Conservation (phyloP, 805 yeast genomes). For the Wickerhamiella occidentalis region DNA sequence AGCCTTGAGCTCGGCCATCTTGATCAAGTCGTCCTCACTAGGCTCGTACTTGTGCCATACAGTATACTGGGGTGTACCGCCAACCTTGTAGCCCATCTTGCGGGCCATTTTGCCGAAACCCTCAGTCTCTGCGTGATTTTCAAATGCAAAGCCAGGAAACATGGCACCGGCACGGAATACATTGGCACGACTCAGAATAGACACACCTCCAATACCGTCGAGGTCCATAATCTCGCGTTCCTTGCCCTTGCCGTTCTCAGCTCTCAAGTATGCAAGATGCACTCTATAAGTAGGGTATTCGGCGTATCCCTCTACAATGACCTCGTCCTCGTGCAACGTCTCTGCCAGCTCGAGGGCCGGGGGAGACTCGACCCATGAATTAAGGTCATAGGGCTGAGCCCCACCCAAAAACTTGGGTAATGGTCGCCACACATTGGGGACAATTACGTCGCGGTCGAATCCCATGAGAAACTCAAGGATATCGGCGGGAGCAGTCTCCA, state of each 20-base stretch:
- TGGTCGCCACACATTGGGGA: conserved; percentile 98
- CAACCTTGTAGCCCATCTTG: conserved; percentile 75
- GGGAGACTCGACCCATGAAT: conserved; percentile 89
- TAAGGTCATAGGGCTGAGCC: conserved; percentile 91
- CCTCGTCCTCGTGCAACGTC: conserved; percentile 78
- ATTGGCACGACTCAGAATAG: conserved; percentile 73
- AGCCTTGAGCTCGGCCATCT: conserved; percentile 34
- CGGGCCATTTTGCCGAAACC: conserved; percentile 88
- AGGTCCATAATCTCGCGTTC: conserved; percentile 63
- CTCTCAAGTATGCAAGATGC: conserved; percentile 86
- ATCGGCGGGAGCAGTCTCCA: conserved; percentile 80
- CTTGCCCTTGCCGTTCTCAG: conserved; percentile 81
- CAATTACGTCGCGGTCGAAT: conserved; percentile 83
- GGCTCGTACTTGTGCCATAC: conserved; percentile 98
- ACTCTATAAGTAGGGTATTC: conserved; percentile 98
- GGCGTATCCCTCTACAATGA: conserved; percentile 92
- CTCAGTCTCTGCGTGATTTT: conserved; percentile 95
- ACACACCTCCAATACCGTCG: conserved; percentile 97
- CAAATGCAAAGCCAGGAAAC: conserved; percentile 93
- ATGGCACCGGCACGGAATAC: conserved; percentile 84
- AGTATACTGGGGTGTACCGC: conserved; percentile 91
- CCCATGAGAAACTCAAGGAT: conserved; percentile 88
- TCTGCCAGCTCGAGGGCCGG: conserved; percentile 42
- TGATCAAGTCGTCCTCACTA: conserved; percentile 78
- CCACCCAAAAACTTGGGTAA: conserved; percentile 80